Evolutionary conservation across 768 basidiomycete genomes (phyloP), one percentile per base, ranked within the genome.

Genomic region (Crepidotus variabilis): DNA sequence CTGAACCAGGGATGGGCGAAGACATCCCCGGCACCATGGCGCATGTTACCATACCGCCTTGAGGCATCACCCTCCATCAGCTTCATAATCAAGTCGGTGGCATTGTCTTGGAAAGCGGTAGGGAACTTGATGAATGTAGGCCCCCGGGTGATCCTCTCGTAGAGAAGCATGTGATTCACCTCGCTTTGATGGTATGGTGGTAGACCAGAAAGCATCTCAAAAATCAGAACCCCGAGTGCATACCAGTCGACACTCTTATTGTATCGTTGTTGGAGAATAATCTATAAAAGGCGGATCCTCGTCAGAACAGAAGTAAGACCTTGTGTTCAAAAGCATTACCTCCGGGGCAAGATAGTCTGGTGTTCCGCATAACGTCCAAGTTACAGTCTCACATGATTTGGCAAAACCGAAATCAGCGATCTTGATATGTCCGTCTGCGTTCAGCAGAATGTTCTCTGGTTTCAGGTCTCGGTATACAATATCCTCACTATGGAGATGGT

Each of bases 231-330:
- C 51, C 97, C 97, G 51, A 98, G 82, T 1, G 97, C 96, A 74
- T 98, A 99, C 95, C 95, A 99, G 67, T 99, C 97, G 1, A 98
- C 96, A 56, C 87, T 89, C 71, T 97, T 96, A 68, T 95, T 96
- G 69, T 99, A 98, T 6, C 94, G 81, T 56, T 85, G 82, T 68
- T 90, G 87, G 16, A 79, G 84, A 68, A 86, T 88, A 70, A 92
- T 85, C 89, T 91, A 51, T 33, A 24, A 28, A 16, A 7, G 52
- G 36, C 11, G 39, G 60, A 50, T 10, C 53, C 21, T 34, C 35
- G 35, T 11, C 1, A 23, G 2, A 51, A 43, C 39, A 45, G 20
- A 28, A 22, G 39, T n/a, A 9, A 33, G 66, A 51, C 24, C 22
- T n/a, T 35, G 49, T 24, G 49, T 11, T 6, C 14, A 34, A 49